Percentiles rank a stretch among this genome's conserved stretches.
These are phyloP conservation scores for Lolium rigidum DNA, from an alignment of 176 grass and related monocot genomes.

Conservation along the genomic window DNA sequence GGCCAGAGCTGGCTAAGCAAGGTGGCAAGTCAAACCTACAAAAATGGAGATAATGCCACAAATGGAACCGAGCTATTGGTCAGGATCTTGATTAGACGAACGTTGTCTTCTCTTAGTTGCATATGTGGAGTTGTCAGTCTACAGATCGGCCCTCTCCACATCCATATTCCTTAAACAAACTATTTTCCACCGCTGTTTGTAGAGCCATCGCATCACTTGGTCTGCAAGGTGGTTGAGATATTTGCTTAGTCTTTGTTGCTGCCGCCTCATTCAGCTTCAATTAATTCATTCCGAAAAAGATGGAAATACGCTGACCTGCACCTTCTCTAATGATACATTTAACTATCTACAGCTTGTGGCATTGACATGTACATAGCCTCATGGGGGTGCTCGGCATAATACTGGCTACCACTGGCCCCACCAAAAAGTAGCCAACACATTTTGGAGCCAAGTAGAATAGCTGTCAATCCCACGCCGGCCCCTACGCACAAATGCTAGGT, in stretches of 20 bases:
- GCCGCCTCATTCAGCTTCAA: background rate
- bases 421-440: no score
- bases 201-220: constrained; percentile 35
- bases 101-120: background rate
- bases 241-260: background rate
- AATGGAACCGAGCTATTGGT: constrained; percentile 12
- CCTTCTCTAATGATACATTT: background rate
- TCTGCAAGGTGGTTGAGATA: constrained; percentile 20
- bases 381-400: no score
- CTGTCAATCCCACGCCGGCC: no score
- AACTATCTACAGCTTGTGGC: no score
- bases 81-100: background rate
- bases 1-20: constrained; percentile 1
- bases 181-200: constrained; percentile 23
- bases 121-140: constrained; percentile 5
- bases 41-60: background rate
- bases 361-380: no score
- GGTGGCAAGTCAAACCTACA: constrained; percentile 21
- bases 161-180: constrained; percentile 25
- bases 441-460: no score
- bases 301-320: constrained; percentile 4
- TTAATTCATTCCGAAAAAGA: background rate
- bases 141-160: constrained; percentile 35
- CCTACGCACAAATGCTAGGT: no score
- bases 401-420: no score